These are phyloP conservation scores for Santalum album DNA, from an alignment of 164 flowering plant species.

Conservation along the genomic window DNA sequence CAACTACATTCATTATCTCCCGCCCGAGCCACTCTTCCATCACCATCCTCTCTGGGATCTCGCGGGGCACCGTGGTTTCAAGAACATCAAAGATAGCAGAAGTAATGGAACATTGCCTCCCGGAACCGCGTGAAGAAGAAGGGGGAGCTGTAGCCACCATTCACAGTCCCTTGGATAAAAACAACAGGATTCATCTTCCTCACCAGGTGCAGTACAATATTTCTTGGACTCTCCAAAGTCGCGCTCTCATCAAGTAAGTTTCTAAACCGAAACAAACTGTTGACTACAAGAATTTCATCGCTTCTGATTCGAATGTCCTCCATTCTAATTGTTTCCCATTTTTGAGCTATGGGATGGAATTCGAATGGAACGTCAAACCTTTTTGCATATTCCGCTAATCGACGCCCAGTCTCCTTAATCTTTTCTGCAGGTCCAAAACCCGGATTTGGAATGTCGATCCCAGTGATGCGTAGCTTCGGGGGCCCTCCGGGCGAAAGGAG, in stretches of 20 bases:
- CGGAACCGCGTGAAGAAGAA: constrained; percentile 22
- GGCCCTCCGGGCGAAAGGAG: constrained; percentile 24
- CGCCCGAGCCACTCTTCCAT: constrained; percentile 17
- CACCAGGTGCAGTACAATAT: constrained; percentile 17
- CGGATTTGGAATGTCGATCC: constrained; percentile 25
- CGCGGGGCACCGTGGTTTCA: constrained; percentile 16
- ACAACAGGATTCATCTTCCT: constrained; percentile 12
- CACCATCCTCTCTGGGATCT: constrained; percentile 20
- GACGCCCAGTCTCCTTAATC: constrained; percentile 23
- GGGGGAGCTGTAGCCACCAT: constrained; percentile 23
- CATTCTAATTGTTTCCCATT: constrained; percentile 16
- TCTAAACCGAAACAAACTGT: constrained; percentile 15
- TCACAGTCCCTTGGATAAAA: constrained; percentile 17
- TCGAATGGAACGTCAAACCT: constrained; percentile 23
- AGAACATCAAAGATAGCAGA: constrained; percentile 21
- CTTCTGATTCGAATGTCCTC: constrained; percentile 17
- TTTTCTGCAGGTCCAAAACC: constrained; percentile 24
- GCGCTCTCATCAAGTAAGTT: constrained; percentile 23
- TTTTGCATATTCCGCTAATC: constrained; percentile 19
- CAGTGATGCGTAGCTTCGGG: constrained; percentile 24
- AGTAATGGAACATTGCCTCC: constrained; percentile 14
- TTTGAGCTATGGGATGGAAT: constrained; percentile 18
- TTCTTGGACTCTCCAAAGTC: constrained; percentile 18
- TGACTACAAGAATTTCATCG: constrained; percentile 22
- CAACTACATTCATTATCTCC: constrained; percentile 24